These are phyloP conservation scores for Elongisporangium prolatum DNA, from an alignment of 352 stramenopile genomes.

Conservation along the genomic window DNA sequence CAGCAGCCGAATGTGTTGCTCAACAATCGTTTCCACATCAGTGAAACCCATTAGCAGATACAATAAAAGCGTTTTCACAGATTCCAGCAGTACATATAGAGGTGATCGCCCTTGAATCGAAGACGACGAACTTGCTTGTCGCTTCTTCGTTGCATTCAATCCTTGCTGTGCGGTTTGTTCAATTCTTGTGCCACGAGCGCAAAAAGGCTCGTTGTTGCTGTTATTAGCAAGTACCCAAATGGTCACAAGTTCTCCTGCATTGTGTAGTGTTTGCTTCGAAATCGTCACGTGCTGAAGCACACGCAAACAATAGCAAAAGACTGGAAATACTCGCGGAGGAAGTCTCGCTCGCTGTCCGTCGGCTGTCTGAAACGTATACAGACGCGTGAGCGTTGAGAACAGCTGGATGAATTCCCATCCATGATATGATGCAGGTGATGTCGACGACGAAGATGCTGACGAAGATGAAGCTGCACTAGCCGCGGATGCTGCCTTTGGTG, in stretches of 20 bases:
- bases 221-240: constrained; percentile 8
- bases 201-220: not conserved
- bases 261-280: constrained; percentile 26
- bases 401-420: constrained; percentile 5
- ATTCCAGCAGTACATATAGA: constrained; percentile 35
- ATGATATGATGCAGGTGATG: not conserved
- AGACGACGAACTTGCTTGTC: not conserved
- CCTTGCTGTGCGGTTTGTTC: not conserved
- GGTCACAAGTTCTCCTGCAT: constrained; percentile 7
- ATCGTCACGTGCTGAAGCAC: constrained; percentile 32
- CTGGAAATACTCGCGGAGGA: constrained; percentile 15
- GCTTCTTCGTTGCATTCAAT: not conserved
- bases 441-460: constrained; percentile 1
- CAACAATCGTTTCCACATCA: constrained; percentile 9
- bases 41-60: constrained; percentile 21
- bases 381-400: constrained; percentile 16
- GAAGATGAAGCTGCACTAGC: not conserved
- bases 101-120: not conserved
- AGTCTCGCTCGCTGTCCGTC: constrained; percentile 7
- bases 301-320: constrained; percentile 30
- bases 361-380: constrained; percentile 12
- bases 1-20: constrained; percentile 15
- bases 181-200: not conserved
- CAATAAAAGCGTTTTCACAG: constrained; percentile 27
- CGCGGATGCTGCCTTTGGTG: not conserved